phyloP scores from a whole-genome alignment of 805 yeast genomes.

The Nakazawaea siamensis region DNA sequence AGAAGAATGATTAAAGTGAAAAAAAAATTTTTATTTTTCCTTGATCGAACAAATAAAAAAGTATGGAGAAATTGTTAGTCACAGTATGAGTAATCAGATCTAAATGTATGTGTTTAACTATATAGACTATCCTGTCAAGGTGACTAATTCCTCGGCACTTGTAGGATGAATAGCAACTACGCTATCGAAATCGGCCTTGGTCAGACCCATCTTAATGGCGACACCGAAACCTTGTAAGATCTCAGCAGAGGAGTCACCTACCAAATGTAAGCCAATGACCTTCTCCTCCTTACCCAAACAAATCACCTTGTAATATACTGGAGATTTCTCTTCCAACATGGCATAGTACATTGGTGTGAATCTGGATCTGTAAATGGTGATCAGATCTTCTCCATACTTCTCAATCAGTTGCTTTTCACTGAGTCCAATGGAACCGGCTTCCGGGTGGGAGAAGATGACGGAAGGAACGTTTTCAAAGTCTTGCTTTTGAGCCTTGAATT shows the following conservation, averaged over 20 bases:
- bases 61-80: background rate
- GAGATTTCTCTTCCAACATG: conserved; percentile 72
- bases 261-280: conserved; percentile 90
- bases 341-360: conserved; percentile 94
- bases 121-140: conserved; percentile 32
- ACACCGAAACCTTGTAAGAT: conserved; percentile 98
- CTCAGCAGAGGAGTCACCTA: conserved; percentile 88
- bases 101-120: background rate
- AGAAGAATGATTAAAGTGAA: too few relatives aligned
- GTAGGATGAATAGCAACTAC: conserved; percentile 99
- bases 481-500: conserved; percentile 65
- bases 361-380: conserved; percentile 75
- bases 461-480: conserved; percentile 87
- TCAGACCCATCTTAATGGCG: conserved; percentile 98
- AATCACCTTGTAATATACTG: conserved; percentile 80
- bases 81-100: background rate
- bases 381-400: conserved; percentile 69
- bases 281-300: conserved; percentile 77
- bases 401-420: conserved; percentile 70
- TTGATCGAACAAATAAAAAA: background rate
- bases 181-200: conserved; percentile 89
- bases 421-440: conserved; percentile 90
- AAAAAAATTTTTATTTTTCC: too few relatives aligned
- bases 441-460: conserved; percentile 97
- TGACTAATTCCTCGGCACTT: conserved; percentile 94